Evolutionary conservation across 2,329 filamentous ascomycete species (phyloP).

Genomic region (Xylariaceae sp.): DNA sequence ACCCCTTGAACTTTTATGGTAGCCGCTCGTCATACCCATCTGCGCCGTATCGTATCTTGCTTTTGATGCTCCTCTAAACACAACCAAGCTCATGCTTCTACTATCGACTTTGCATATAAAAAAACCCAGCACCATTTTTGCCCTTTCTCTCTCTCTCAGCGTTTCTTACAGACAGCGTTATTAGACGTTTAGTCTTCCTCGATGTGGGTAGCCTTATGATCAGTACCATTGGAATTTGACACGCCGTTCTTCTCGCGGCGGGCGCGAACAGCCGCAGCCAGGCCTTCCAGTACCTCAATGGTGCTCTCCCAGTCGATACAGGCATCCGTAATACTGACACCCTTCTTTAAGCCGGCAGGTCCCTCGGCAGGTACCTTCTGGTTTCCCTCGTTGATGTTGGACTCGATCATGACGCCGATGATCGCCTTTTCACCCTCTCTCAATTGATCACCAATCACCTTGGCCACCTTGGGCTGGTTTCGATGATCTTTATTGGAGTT

Average conservation of each 20-base stretch:
- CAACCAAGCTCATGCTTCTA: neutral
- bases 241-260: constrained; percentile 65
- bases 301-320: constrained; percentile 95
- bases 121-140: neutral
- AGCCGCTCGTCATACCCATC: neutral
- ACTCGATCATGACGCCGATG: constrained; percentile 98
- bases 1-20: neutral
- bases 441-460: constrained; percentile 82
- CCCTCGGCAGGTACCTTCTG: constrained; percentile 89
- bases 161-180: neutral
- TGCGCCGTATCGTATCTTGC: constrained; percentile 11
- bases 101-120: neutral
- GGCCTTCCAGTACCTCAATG: constrained; percentile 79
- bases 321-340: constrained; percentile 93
- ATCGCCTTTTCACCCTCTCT: constrained; percentile 86
- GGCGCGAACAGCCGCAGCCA: constrained; percentile 82
- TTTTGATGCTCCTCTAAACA: constrained; percentile 1
- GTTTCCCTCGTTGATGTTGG: constrained; percentile 90
- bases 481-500: constrained; percentile 98
- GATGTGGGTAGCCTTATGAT: constrained; percentile 53
- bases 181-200: constrained; percentile 55
- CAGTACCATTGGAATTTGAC: constrained; percentile 39
- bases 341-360: constrained; percentile 78
- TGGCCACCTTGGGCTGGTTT: constrained; percentile 94
- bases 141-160: neutral